phyloP scores from a whole-genome alignment of 2,329 filamentous ascomycete genomes.

The Huntiella savannae region DNA sequence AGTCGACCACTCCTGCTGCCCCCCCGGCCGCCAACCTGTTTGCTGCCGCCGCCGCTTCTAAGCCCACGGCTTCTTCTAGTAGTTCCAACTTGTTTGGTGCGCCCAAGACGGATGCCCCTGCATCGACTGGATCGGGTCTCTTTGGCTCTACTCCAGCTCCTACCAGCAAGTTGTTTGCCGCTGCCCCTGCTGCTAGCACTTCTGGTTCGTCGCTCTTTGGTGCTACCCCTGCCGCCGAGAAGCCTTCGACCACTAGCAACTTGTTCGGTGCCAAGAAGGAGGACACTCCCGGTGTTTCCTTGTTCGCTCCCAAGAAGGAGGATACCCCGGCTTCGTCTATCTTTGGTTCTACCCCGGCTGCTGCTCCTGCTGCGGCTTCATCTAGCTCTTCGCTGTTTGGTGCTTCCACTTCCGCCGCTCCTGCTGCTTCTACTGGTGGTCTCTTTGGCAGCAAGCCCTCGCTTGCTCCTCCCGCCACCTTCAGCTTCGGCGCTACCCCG shows the following conservation, averaged over 20 bases:
- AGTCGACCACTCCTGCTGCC: conserved; percentile 15
- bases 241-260: conserved; percentile 11
- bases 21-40: conserved; percentile 19
- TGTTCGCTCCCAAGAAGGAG: conserved; percentile 12
- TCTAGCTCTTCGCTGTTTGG: conserved; percentile 11
- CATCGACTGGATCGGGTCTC: conserved; percentile 17
- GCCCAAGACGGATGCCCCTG: conserved; percentile 14
- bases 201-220: conserved; percentile 15
- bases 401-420: background rate
- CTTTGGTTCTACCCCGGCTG: conserved; percentile 2
- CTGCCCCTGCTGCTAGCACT: conserved; percentile 15
- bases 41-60: background rate
- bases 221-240: conserved; percentile 17
- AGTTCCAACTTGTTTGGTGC: conserved; percentile 8
- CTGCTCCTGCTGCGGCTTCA: background rate
- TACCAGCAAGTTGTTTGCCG: conserved; percentile 17
- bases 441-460: conserved; percentile 16
- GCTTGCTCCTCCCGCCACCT: conserved; percentile 5
- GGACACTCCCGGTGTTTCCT: conserved; percentile 12
- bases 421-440: conserved; percentile 13
- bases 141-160: conserved; percentile 23
- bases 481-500: conserved; percentile 3
- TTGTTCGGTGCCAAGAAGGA: conserved; percentile 12
- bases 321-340: conserved; percentile 10
- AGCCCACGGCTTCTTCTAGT: conserved; percentile 3